Conservation (phyloP, 805 yeast species). For the Metschnikowia similis region DNA sequence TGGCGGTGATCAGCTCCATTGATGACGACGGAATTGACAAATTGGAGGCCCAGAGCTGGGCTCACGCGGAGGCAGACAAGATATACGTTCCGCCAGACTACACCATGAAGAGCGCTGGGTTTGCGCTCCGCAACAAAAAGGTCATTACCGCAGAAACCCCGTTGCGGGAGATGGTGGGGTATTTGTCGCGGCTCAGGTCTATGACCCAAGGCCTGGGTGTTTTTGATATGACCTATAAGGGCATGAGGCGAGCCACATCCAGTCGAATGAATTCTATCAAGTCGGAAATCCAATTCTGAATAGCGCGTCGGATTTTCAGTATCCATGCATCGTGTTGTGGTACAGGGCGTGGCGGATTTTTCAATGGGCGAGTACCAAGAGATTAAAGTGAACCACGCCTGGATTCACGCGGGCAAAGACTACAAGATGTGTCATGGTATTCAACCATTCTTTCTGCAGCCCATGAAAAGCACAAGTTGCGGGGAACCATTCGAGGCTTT, state of each 20-base stretch:
- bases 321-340: too few relatives aligned
- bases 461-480: too few relatives aligned
- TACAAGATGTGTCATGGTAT: too few relatives aligned
- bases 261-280: constrained; percentile 11
- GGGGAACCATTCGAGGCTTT: too few relatives aligned
- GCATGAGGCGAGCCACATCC: constrained; percentile 61
- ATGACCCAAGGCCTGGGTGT: constrained; percentile 87
- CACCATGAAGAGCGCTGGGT: constrained; percentile 38
- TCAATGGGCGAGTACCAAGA: too few relatives aligned
- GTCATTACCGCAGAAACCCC: constrained; percentile 79
- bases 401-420: too few relatives aligned
- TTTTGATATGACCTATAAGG: constrained; percentile 71
- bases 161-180: constrained; percentile 85
- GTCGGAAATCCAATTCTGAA: constrained; percentile 10
- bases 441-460: too few relatives aligned
- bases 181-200: constrained; percentile 70
- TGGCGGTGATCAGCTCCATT: constrained; percentile 67
- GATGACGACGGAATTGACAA: constrained; percentile 53
- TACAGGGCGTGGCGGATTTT: too few relatives aligned
- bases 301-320: too few relatives aligned
- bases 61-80: constrained; percentile 51
- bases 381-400: too few relatives aligned
- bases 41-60: constrained; percentile 41
- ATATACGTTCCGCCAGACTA: constrained; percentile 76
- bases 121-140: constrained; percentile 41